Conservation (phyloP, 129 eudicot genomes). For the Erigeron canadensis region DNA sequence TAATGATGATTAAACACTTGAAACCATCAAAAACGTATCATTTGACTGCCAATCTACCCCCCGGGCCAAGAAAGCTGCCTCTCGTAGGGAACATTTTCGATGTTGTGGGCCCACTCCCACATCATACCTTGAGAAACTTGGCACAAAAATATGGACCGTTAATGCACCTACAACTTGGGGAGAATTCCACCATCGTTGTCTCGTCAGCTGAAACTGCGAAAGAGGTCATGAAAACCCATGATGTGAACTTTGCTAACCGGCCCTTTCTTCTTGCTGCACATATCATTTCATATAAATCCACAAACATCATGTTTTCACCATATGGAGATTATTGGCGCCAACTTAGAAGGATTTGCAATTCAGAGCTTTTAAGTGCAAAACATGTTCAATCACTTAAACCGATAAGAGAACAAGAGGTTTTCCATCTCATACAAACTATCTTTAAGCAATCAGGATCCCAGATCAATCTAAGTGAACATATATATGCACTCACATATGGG, state of each 20-base stretch:
- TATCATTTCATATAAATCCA: conserved; percentile 32
- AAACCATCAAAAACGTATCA: conserved; percentile 4
- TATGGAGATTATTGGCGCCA: conserved; percentile 43
- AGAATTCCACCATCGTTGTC: conserved; percentile 34
- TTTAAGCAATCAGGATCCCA: conserved; percentile 19
- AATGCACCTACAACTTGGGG: conserved; percentile 42
- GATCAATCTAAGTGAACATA: conserved; percentile 26
- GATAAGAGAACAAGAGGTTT: conserved; percentile 35
- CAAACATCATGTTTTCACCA: conserved; percentile 37
- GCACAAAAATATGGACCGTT: conserved; percentile 36
- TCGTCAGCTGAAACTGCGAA: conserved; percentile 41
- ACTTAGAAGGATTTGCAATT: conserved; percentile 40
- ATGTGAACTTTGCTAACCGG: conserved; percentile 33
- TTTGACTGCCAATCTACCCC: conserved; percentile 26
- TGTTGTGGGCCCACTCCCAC: conserved; percentile 37
- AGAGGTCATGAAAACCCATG: conserved; percentile 44
- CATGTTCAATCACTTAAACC: conserved; percentile 38
- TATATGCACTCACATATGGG: conserved; percentile 28
- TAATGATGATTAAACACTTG: conserved; percentile 25
- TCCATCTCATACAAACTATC: conserved; percentile 21
- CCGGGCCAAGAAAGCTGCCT: conserved; percentile 39
- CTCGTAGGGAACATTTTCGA: conserved; percentile 37
- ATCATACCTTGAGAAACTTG: conserved; percentile 30
- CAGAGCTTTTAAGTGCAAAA: conserved; percentile 38
- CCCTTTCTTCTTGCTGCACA: conserved; percentile 42